phyloP scores from a whole-genome alignment of 106 monocot species.

The Acorus calamus region DNA sequence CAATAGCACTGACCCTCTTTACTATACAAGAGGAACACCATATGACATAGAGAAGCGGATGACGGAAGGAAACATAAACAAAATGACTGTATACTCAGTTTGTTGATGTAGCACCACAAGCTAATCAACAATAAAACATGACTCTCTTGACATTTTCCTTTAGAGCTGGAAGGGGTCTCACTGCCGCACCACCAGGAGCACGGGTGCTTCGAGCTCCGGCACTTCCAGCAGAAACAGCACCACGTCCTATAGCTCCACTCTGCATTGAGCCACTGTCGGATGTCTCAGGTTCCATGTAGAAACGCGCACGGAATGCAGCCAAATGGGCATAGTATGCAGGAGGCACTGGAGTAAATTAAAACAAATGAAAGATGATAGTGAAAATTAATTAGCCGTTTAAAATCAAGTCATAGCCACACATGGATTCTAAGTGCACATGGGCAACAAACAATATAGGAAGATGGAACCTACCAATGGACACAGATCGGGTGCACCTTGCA shows the following conservation, averaged over 20 bases:
- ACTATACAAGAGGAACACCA: no score
- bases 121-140: slow-evolving; percentile 18
- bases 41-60: neutral
- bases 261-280: slow-evolving; percentile 2
- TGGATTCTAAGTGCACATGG: no score
- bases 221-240: no score
- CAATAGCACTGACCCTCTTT: no score
- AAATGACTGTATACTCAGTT: neutral
- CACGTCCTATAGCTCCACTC: neutral
- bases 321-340: slow-evolving; percentile 8
- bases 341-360: no score
- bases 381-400: no score
- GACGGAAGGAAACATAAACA: neutral
- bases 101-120: no score
- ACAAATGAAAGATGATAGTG: no score
- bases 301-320: slow-evolving; percentile 24
- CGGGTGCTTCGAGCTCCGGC: neutral
- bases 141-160: slow-evolving; percentile 25
- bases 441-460: no score
- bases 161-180: slow-evolving; percentile 15
- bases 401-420: no score
- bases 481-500: no score
- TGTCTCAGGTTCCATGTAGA: slow-evolving; percentile 13
- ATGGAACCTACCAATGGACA: no score
- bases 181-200: neutral